Percentiles rank a stretch among this genome's conserved stretches.
Conservation (phyloP, 768 basidiomycete species). For the Cubamyces sp. region DNA sequence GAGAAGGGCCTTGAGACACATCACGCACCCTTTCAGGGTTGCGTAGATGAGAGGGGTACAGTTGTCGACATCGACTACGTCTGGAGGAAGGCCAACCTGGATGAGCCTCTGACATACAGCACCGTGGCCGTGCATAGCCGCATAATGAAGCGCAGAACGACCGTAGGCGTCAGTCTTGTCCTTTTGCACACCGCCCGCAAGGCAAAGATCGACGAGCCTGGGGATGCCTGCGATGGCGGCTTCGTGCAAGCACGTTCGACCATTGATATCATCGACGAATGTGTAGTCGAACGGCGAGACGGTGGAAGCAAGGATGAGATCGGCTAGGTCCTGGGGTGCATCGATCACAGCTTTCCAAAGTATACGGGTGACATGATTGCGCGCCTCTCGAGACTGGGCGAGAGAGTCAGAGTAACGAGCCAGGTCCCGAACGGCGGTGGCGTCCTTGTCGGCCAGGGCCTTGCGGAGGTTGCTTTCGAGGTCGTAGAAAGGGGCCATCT, state of each 20-base stretch:
- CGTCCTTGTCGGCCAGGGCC: slow-evolving; percentile 68
- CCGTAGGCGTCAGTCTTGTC: slow-evolving; percentile 88
- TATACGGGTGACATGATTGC: slow-evolving; percentile 82
- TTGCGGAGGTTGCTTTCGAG: slow-evolving; percentile 86
- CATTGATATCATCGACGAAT: slow-evolving; percentile 97
- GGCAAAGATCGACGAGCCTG: slow-evolving; percentile 79
- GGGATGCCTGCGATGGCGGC: slow-evolving; percentile 85
- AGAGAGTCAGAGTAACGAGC: slow-evolving; percentile 72
- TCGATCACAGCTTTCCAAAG: slow-evolving; percentile 92
- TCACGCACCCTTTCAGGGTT: slow-evolving; percentile 80
- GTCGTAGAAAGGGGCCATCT: slow-evolving; percentile 80
- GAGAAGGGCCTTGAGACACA: slow-evolving; percentile 83
- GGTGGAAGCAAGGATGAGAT: slow-evolving; percentile 72
- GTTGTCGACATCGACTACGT: slow-evolving; percentile 87
- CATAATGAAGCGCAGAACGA: slow-evolving; percentile 93
- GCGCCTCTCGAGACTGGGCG: slow-evolving; percentile 59
- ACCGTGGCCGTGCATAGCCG: slow-evolving; percentile 89
- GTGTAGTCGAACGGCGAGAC: slow-evolving; percentile 80
- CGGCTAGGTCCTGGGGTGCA: slow-evolving; percentile 71
- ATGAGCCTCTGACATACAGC: slow-evolving; percentile 77
- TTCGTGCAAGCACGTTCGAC: slow-evolving; percentile 90
- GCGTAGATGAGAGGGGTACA: slow-evolving; percentile 95
- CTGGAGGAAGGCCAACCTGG: slow-evolving; percentile 64
- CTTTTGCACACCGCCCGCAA: slow-evolving; percentile 69
- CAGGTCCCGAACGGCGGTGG: slow-evolving; percentile 65